These are phyloP conservation scores for Ophiocordyceps unilateralis DNA, from an alignment of 2,329 filamentous ascomycete species.

Conservation along the genomic window DNA sequence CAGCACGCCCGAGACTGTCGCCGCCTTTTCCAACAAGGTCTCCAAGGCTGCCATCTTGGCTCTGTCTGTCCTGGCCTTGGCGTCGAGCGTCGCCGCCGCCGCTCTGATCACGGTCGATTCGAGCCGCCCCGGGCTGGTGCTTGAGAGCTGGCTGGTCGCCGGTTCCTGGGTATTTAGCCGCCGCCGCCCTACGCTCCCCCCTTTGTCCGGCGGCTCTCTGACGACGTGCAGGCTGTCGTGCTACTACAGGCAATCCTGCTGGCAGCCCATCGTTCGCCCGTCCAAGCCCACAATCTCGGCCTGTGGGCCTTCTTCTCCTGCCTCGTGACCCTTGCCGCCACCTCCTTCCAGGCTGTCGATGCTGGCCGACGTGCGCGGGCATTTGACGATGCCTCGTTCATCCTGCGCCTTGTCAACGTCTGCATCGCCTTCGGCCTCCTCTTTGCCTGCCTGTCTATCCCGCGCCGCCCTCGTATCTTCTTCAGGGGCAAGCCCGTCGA, in stretches of 20 bases:
- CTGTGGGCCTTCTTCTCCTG: conserved; percentile 31
- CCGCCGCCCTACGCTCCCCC: neutral
- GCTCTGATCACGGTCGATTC: conserved; percentile 29
- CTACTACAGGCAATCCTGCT: conserved; percentile 33
- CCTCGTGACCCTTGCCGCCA: conserved; percentile 23
- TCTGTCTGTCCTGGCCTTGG: conserved; percentile 35
- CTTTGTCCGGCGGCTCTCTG: neutral
- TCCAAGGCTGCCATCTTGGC: conserved; percentile 38
- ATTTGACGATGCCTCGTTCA: conserved; percentile 23
- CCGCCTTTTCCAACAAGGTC: conserved; percentile 41
- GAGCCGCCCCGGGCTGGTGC: conserved; percentile 19
- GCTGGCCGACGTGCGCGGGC: conserved; percentile 13
- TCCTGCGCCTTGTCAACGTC: conserved; percentile 27
- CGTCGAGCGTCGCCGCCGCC: conserved; percentile 37
- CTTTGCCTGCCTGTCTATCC: conserved; percentile 35
- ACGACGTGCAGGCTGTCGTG: conserved; percentile 25
- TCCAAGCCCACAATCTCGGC: conserved; percentile 35
- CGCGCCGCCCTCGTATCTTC: conserved; percentile 51
- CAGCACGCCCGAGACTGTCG: conserved; percentile 44
- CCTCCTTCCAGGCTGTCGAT: conserved; percentile 26
- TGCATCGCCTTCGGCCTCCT: conserved; percentile 24
- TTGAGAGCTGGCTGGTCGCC: conserved; percentile 43
- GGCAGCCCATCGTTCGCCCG: conserved; percentile 29
- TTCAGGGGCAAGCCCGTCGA: conserved; percentile 43
- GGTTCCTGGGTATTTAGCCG: conserved; percentile 37